Evolutionary conservation across 805 yeast species (phyloP), one percentile per base, ranked within the genome.

Genomic region (Hanseniaspora mollemarum): DNA sequence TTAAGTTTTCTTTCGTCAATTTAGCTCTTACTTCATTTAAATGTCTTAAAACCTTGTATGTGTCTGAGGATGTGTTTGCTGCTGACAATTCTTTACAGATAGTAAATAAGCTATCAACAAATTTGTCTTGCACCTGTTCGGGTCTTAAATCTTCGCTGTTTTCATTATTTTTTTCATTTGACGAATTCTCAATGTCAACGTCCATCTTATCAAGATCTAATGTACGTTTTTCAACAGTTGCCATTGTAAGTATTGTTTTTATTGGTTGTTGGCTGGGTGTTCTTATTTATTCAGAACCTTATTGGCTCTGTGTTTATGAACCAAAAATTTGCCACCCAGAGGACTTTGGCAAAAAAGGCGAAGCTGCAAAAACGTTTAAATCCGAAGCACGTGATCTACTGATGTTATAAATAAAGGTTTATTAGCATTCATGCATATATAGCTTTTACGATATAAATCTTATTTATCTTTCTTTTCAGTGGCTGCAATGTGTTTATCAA

Each of bases 11-110:
- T 12, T 71, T 71, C 50, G 73, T 74, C 55, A 88, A 67, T 36
- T 75, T 71, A 52, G 80, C 75, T 67, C 96, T 78, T 55, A 90
- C 70, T 1, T 78, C 71, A 7, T 88, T 84, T 59, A 88, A 71
- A 55, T 86, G 94, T 55, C 95, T 80, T 56, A 92, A 75, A 21
- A 86, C 88, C 61, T 83, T 84, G 65, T 90, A 75, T 42, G 92
- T 78, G 67, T 92, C 98, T 63, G 80, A 78, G 50, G 78, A 78
- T 42, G 76, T 64, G 10, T 81, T 81, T 2, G 88, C 81, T 65
- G 81, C 81, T 15, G 67, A 55, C 19, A 67, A 60, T 33, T 66
- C 64, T 36, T 60, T 63, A 31, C 69, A 59, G 2, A 69, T 62
- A 5, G 56, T 35, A 44, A 68, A 58, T 26, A 69, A 58, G 31